Evolutionary conservation across 2,329 filamentous ascomycete species (phyloP).

Genomic region (Hymenoscyphus salicellus): DNA sequence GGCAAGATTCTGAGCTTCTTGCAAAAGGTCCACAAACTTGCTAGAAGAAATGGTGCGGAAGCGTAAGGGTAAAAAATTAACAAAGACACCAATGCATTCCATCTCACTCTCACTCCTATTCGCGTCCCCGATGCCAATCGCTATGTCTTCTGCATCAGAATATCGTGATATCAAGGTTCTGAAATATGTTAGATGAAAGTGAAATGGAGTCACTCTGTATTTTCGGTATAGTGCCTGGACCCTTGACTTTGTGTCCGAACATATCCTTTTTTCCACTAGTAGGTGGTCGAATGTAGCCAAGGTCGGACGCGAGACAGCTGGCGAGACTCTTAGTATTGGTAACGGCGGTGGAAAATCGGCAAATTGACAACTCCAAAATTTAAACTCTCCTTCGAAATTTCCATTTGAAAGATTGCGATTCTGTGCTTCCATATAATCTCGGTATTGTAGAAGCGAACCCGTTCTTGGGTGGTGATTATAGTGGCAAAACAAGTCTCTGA

Average conservation of each 20-base stretch:
- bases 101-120: slow-evolving; percentile 37
- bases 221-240: neutral
- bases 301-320: neutral
- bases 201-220: slow-evolving; percentile 38
- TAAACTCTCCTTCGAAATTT: neutral
- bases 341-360: neutral
- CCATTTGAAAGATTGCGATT: neutral
- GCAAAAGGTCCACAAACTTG: neutral
- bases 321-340: neutral
- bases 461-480: neutral
- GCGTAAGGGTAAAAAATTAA: slow-evolving; percentile 48
- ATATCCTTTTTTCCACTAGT: neutral
- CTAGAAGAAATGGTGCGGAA: slow-evolving; percentile 29
- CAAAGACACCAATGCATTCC: slow-evolving; percentile 43
- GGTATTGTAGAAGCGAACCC: neutral
- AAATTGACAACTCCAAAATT: slow-evolving; percentile 4
- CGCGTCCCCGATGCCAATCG: slow-evolving; percentile 48
- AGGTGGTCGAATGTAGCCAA: neutral
- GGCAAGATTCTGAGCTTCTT: neutral
- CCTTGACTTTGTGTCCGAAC: neutral
- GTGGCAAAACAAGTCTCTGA: neutral
- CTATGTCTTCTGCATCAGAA: slow-evolving; percentile 39
- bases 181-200: slow-evolving; percentile 45
- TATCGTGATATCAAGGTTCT: slow-evolving; percentile 38
- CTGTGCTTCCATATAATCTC: neutral